Evolutionary conservation across 441 rosid species (phyloP).

Genomic region (Gossypium trilobum): DNA sequence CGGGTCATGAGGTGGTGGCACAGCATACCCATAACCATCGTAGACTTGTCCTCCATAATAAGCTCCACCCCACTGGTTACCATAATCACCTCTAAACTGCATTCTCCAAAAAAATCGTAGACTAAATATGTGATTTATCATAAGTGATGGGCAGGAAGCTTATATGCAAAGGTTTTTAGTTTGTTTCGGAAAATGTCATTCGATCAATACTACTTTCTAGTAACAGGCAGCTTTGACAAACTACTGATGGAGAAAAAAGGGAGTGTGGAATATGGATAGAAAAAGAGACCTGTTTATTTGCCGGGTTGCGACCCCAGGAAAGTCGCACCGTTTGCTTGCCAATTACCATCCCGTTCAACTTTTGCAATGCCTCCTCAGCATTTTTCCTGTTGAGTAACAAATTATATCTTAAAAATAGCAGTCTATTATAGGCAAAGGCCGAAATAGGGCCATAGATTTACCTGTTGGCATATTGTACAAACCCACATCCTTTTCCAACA

Average conservation of each 20-base stretch:
- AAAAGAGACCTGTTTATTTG: constrained; percentile 60
- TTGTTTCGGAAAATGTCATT: background rate
- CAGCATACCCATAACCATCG: constrained; percentile 44
- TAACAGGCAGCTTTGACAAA: background rate
- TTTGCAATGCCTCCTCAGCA: constrained; percentile 87
- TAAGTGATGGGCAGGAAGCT: background rate
- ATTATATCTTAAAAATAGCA: background rate
- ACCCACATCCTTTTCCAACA: constrained; percentile 79
- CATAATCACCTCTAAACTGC: constrained; percentile 41
- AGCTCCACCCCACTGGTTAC: constrained; percentile 44
- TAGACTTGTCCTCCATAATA: constrained; percentile 48
- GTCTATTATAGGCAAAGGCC: background rate
- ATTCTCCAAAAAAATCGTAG: background rate
- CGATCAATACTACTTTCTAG: background rate
- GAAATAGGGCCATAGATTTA: constrained; percentile 21
- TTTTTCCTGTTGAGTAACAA: constrained; percentile 34
- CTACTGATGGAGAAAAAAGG: background rate
- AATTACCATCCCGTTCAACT: constrained; percentile 56
- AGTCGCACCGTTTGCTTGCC: constrained; percentile 85
- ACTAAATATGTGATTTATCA: background rate
- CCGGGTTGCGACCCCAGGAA: constrained; percentile 89
- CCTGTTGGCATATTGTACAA: constrained; percentile 85
- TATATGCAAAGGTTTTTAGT: background rate
- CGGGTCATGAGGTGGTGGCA: constrained; percentile 42
- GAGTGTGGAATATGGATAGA: background rate